These are phyloP conservation scores for Solanum microdontum DNA, from an alignment of 257 asterid genomes.

Conservation along the genomic window DNA sequence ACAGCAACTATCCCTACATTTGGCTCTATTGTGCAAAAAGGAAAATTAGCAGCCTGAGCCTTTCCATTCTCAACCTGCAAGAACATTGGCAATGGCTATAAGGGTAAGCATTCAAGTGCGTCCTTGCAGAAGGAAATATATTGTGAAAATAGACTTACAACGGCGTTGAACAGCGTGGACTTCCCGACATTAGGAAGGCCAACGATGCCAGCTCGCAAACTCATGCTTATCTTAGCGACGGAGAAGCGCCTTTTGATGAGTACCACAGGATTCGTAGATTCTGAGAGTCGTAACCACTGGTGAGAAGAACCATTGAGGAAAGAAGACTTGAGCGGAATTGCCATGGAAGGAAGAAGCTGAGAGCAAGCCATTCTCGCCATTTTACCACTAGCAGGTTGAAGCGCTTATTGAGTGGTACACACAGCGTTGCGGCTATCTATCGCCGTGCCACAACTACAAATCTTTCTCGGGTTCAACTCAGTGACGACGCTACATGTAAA, in stretches of 20 bases:
- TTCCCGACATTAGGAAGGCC: conserved; percentile 98
- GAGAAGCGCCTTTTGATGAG: conserved; percentile 43
- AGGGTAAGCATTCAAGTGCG: neutral
- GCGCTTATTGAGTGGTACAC: neutral
- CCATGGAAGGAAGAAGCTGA: conserved; percentile 47
- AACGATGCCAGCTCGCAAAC: conserved; percentile 88
- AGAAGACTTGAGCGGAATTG: conserved; percentile 32
- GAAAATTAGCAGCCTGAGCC: conserved; percentile 80
- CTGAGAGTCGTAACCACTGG: conserved; percentile 36
- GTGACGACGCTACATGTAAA: neutral
- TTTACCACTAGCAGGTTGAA: neutral
- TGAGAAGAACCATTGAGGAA: conserved; percentile 8
- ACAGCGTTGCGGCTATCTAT: neutral
- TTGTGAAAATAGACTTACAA: conserved; percentile 34
- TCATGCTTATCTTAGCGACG: conserved; percentile 72
- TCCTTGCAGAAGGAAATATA: neutral
- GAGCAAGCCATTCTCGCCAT: conserved; percentile 72
- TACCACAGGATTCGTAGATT: conserved; percentile 25
- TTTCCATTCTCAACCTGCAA: conserved; percentile 93
- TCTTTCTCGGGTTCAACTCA: neutral
- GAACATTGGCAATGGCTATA: neutral
- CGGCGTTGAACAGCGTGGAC: conserved; percentile 96
- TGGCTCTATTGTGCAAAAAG: conserved; percentile 88
- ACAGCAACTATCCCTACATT: conserved; percentile 94
- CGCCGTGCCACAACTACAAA: neutral